A percentile compares a stretch with the other conserved stretches of the same genome.
Evolutionary conservation across 768 basidiomycete genomes (phyloP).

Genomic region (Suillus fuscotomentosus): DNA sequence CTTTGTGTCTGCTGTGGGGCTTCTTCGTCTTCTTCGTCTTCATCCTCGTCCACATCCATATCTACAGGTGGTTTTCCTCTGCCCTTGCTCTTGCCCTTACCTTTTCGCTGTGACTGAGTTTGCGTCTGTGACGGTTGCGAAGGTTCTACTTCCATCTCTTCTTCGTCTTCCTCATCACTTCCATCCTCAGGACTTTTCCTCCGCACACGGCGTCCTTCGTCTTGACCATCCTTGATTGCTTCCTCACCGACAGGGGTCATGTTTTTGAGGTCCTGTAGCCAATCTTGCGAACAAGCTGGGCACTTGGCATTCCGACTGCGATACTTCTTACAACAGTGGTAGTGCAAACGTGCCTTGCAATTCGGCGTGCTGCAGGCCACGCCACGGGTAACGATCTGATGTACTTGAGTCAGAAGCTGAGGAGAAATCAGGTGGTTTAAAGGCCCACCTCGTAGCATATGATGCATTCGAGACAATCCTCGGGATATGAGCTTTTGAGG

Average conservation of each 20-base stretch:
- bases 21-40: slow-evolving; percentile 29
- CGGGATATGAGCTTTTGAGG: slow-evolving; percentile 68
- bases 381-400: slow-evolving; percentile 68
- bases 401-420: neutral
- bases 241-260: slow-evolving; percentile 66
- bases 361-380: slow-evolving; percentile 57
- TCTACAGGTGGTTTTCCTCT: slow-evolving; percentile 26
- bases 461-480: slow-evolving; percentile 70
- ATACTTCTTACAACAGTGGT: slow-evolving; percentile 58
- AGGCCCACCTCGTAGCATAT: slow-evolving; percentile 64
- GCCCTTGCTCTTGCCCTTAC: slow-evolving; percentile 25
- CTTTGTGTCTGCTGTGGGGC: slow-evolving; percentile 20
- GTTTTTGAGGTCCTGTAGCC: slow-evolving; percentile 53
- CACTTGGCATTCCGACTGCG: slow-evolving; percentile 44
- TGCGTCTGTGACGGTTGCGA: slow-evolving; percentile 24
- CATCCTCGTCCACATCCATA: slow-evolving; percentile 48
- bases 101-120: slow-evolving; percentile 22
- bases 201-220: slow-evolving; percentile 37
- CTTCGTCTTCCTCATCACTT: slow-evolving; percentile 41
- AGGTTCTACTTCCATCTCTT: slow-evolving; percentile 33
- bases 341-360: slow-evolving; percentile 65
- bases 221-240: slow-evolving; percentile 63
- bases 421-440: neutral
- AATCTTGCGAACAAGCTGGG: slow-evolving; percentile 55
- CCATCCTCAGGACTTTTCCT: slow-evolving; percentile 33